A percentile compares a stretch with the other conserved stretches of the same genome.
Conservation (phyloP, 2,329 filamentous ascomycete genomes). For the Pseudopithomyces maydicus region DNA sequence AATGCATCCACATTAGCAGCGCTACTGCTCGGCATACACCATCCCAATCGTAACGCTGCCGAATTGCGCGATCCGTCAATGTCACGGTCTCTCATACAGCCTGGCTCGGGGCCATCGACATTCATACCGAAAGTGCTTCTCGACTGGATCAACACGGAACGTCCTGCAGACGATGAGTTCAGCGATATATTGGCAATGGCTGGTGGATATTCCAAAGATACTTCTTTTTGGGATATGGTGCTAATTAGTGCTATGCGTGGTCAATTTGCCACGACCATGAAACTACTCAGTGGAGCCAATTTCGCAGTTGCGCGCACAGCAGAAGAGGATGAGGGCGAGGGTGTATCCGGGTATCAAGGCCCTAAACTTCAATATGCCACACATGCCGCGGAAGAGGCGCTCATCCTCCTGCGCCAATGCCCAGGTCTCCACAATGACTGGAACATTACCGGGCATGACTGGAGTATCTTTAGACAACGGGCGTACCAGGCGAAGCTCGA, state of each 20-base stretch:
- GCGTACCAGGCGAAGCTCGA: conserved; percentile 71
- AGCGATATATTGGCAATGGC: conserved; percentile 66
- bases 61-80: conserved; percentile 29
- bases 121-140: conserved; percentile 79
- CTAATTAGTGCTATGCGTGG: conserved; percentile 73
- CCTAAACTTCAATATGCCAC: conserved; percentile 79
- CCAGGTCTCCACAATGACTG: conserved; percentile 73
- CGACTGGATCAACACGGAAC: conserved; percentile 78
- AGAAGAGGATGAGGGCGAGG: conserved; percentile 65
- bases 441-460: conserved; percentile 81
- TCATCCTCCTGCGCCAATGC: conserved; percentile 72
- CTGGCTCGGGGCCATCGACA: conserved; percentile 30
- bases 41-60: conserved; percentile 48
- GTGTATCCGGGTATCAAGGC: conserved; percentile 72
- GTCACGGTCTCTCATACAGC: conserved; percentile 30
- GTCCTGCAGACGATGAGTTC: conserved; percentile 71
- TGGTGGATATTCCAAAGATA: conserved; percentile 76
- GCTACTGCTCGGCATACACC: conserved; percentile 78
- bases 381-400: conserved; percentile 70
- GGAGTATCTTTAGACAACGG: conserved; percentile 81
- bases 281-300: conserved; percentile 73
- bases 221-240: conserved; percentile 85
- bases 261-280: conserved; percentile 68
- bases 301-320: conserved; percentile 76
- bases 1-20: conserved; percentile 82